Base-by-base conservation (phyloP, 768 basidiomycete species). In the Candolleomyces eurysporus region DNA sequence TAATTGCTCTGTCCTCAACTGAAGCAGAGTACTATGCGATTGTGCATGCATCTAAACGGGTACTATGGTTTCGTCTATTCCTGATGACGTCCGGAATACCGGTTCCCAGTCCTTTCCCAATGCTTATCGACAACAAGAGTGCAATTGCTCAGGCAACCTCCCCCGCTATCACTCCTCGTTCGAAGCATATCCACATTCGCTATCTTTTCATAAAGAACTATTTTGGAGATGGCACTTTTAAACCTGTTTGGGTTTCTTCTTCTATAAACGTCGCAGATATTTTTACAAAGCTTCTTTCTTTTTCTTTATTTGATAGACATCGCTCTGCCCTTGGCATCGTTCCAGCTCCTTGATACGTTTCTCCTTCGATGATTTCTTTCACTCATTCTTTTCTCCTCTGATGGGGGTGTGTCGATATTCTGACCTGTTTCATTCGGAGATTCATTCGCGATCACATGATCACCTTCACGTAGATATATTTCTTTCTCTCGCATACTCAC, bases 21-120 rank as follows among this genome's bases (percentile, higher is more conserved):
- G 73, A 78, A 46, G 71, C 76, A 1, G 75, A 80, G 59, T 78
- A 80, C 61, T 72, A 78, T 53, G 73, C 76, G 0, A 57, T 67
- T 3, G 65, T 69, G 2, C 63, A 74, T 50, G 69, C 73, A n/a
- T 57, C 69, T 14, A 64, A 71, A 14, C 66, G 68, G 48, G 64
- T 64, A 7, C 65, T 70, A 46, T 71, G 75, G 74, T 42, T 76
- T 52, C 62, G 71, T 5, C 31, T 68, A 4, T 67, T 75, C 36
- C 58, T 72, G 2, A 52, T 46, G 19, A 10, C 40, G 4, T 30
- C 63, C 1, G 14, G 64, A 32, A 19, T 64, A 2, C 62, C 60
- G 14, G 49, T 60, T 6, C 66, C 65, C 0, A 36, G 22, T 19
- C 63, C 60, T 16, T 70, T 64, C 48, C 71, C 64, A 10, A 43